Evolutionary conservation across 371 early-diverging fungal species (phyloP).

Genomic region (Mortierella sp.): DNA sequence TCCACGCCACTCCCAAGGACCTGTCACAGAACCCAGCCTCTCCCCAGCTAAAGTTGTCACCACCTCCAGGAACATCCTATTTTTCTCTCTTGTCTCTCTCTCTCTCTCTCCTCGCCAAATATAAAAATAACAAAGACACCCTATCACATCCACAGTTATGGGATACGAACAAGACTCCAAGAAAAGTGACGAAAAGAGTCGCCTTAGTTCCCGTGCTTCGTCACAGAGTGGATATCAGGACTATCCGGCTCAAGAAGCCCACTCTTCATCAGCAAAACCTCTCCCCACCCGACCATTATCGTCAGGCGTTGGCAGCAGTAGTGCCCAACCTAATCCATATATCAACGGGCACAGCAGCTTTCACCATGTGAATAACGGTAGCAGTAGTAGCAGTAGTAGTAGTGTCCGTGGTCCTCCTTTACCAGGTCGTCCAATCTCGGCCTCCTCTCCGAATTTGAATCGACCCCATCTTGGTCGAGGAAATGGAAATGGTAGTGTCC

Average conservation of each 20-base stretch:
- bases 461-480: no score
- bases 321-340: not conserved
- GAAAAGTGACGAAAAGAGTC: not conserved
- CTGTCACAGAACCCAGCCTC: no score
- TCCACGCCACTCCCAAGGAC: not conserved
- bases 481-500: not conserved
- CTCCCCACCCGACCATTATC: slow-evolving; percentile 10
- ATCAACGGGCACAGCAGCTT: no score
- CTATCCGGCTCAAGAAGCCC: no score
- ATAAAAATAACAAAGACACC: slow-evolving; percentile 16
- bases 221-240: no score
- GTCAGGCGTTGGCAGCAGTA: slow-evolving; percentile 10
- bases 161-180: slow-evolving; percentile 5
- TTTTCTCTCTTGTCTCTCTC: not conserved
- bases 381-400: not conserved
- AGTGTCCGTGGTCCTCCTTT: no score
- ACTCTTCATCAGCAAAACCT: slow-evolving; percentile 38
- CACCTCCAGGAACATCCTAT: not conserved
- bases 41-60: no score
- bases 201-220: not conserved
- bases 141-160: not conserved
- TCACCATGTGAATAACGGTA: no score
- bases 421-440: no score
- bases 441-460: no score
- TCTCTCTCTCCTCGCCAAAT: slow-evolving; percentile 8